Percentiles rank a stretch among this genome's conserved stretches.
phyloP scores from a whole-genome alignment of 768 basidiomycete genomes.

The Steccherinum ochraceum region DNA sequence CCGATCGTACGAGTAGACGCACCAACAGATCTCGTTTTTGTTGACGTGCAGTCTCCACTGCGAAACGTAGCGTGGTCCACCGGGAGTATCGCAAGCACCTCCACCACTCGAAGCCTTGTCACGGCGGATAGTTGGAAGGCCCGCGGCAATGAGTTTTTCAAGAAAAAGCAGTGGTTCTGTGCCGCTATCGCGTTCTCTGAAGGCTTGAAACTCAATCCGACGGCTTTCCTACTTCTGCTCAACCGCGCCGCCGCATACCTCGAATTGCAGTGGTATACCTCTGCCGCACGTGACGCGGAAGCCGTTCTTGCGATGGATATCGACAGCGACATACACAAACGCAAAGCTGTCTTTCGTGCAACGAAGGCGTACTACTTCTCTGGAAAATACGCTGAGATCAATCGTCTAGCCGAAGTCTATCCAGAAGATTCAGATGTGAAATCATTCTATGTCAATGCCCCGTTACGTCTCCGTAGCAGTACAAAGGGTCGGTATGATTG shows the following conservation, averaged over 20 bases:
- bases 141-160: constrained; percentile 20
- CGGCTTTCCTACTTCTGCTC: constrained; percentile 14
- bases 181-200: constrained; percentile 22
- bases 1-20: constrained; percentile 24
- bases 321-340: neutral
- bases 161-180: constrained; percentile 15
- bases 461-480: neutral
- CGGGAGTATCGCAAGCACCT: neutral
- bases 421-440: constrained; percentile 1
- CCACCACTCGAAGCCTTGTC: constrained; percentile 6
- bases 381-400: constrained; percentile 12
- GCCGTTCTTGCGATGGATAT: constrained; percentile 6
- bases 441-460: constrained; percentile 2
- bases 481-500: neutral
- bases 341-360: constrained; percentile 21
- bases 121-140: constrained; percentile 16
- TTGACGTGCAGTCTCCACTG: constrained; percentile 2
- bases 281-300: constrained; percentile 21
- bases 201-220: constrained; percentile 15
- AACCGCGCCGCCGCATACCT: constrained; percentile 25
- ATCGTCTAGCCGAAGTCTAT: constrained; percentile 6
- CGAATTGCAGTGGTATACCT: constrained; percentile 16
- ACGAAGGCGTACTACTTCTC: constrained; percentile 21
- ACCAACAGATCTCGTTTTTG: constrained; percentile 23
- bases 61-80: neutral